phyloP scores from a whole-genome alignment of 2,329 filamentous ascomycete species.

The Apiospora kogelbergensis region DNA sequence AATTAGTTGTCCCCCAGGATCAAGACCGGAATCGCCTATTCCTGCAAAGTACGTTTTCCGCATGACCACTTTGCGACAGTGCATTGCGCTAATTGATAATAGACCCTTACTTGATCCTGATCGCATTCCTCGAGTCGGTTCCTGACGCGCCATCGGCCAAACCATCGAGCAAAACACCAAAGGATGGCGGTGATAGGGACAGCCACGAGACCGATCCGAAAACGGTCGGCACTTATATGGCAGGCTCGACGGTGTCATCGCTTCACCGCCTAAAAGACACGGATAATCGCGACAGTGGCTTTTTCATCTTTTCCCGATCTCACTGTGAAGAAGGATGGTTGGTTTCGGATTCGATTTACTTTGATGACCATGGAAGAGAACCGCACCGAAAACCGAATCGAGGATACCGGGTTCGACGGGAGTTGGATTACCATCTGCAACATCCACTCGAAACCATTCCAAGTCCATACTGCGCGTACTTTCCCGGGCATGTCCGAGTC shows the following conservation, averaged over 20 bases:
- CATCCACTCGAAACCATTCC: slow-evolving; percentile 66
- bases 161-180: not conserved
- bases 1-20: slow-evolving; percentile 56
- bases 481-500: slow-evolving; percentile 82
- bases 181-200: slow-evolving; percentile 13
- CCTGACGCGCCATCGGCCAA: slow-evolving; percentile 13
- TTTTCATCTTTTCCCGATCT: slow-evolving; percentile 93
- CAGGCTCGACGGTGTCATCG: slow-evolving; percentile 77
- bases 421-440: slow-evolving; percentile 36
- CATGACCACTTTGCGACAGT: not conserved
- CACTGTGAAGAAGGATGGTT: slow-evolving; percentile 73
- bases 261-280: slow-evolving; percentile 79
- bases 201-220: slow-evolving; percentile 40
- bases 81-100: not conserved
- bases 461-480: slow-evolving; percentile 63
- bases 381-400: not conserved
- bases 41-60: slow-evolving; percentile 54
- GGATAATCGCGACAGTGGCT: slow-evolving; percentile 75
- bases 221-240: slow-evolving; percentile 47
- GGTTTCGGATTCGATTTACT: slow-evolving; percentile 72
- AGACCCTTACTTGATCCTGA: slow-evolving; percentile 33
- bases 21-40: slow-evolving; percentile 48
- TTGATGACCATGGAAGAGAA: slow-evolving; percentile 65
- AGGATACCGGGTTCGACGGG: not conserved
- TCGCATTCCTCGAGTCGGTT: slow-evolving; percentile 11